phyloP scores from a whole-genome alignment of 495 filamentous ascomycete species.

The Hypoxylon intermedium region DNA sequence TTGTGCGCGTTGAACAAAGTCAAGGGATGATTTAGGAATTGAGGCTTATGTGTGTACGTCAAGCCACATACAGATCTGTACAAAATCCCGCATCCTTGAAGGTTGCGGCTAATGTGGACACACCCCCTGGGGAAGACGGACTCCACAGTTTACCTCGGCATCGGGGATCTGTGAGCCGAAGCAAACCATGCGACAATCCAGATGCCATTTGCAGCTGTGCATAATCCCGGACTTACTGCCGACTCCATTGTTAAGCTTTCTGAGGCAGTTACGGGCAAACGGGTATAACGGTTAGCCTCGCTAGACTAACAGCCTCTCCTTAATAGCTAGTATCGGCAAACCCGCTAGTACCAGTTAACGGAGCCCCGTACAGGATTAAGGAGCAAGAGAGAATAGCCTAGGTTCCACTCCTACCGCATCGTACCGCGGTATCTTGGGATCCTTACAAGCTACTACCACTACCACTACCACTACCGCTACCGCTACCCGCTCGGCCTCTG shows the following conservation, averaged over 20 bases:
- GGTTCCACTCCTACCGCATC: conserved; percentile 25
- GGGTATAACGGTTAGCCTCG: conserved; percentile 14
- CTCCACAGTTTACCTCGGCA: conserved; percentile 41
- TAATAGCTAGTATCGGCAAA: conserved; percentile 6
- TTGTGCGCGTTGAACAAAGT: too few species aligned
- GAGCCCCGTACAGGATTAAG: conserved; percentile 1
- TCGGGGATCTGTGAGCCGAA: conserved; percentile 33
- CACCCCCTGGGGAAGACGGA: neutral
- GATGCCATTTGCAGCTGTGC: too few species aligned
- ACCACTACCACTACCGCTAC: too few species aligned
- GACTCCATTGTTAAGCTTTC: conserved; percentile 9
- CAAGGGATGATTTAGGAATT: neutral
- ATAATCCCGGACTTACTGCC: conserved; percentile 3
- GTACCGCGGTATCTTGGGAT: conserved; percentile 42
- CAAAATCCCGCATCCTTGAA: conserved; percentile 22
- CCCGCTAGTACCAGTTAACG: conserved; percentile 3
- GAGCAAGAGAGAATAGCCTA: conserved; percentile 29
- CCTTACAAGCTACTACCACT: conserved; percentile 24
- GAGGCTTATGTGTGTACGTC: neutral
- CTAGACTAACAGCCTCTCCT: neutral
- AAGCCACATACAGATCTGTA: conserved; percentile 3
- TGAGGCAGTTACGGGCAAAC: conserved; percentile 16
- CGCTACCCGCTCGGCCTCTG: conserved; percentile 7
- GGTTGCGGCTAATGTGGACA: neutral
- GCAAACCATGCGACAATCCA: too few species aligned